Percentiles rank a stretch among this genome's conserved stretches.
These are phyloP conservation scores for Bruguiera hainesii DNA, from an alignment of 441 rosid species.

Conservation along the genomic window DNA sequence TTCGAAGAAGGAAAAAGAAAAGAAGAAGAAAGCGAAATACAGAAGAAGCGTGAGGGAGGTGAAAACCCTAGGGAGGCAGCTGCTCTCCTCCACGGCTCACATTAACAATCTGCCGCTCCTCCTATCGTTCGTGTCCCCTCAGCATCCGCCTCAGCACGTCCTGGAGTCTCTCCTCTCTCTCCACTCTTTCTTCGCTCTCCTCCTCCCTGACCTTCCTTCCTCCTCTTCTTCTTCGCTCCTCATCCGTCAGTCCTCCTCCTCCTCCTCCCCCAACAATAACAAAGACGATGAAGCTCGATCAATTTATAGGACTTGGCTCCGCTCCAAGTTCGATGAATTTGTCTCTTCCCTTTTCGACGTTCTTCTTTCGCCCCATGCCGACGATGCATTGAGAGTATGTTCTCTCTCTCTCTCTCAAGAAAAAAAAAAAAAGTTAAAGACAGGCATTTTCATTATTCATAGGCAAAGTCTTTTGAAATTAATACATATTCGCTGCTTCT, in stretches of 20 bases:
- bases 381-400: constrained; percentile 58
- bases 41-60: constrained; percentile 45
- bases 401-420: background rate
- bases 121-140: constrained; percentile 55
- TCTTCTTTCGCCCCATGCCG: constrained; percentile 41
- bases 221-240: constrained; percentile 59
- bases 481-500: no score
- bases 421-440: background rate
- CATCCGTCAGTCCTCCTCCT: constrained; percentile 25
- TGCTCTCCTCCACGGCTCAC: constrained; percentile 65
- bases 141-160: constrained; percentile 53
- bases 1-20: constrained; percentile 16
- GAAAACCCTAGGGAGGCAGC: constrained; percentile 56
- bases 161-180: constrained; percentile 85
- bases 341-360: constrained; percentile 47
- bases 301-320: constrained; percentile 70
- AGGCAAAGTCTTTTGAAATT: background rate
- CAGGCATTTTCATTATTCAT: no score
- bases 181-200: constrained; percentile 81
- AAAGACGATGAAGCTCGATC: constrained; percentile 41
- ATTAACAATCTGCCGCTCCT: constrained; percentile 79
- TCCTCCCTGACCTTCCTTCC: constrained; percentile 69
- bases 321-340: constrained; percentile 76
- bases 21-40: constrained; percentile 27
- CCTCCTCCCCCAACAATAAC: background rate